Base-by-base conservation (phyloP, 345 rosid genomes). In the Abelmoschus esculentus region DNA sequence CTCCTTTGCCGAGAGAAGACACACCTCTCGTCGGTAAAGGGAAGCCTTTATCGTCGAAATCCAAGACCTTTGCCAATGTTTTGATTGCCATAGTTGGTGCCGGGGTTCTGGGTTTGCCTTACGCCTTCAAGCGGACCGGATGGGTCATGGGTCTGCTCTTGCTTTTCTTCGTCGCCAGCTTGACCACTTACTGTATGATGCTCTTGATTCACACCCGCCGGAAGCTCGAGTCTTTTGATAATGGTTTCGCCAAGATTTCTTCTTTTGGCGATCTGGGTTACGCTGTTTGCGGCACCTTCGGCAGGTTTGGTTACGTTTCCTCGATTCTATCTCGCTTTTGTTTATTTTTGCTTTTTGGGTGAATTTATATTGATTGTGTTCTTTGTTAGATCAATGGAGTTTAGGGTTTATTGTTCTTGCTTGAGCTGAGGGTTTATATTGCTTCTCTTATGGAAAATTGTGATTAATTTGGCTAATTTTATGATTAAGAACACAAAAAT, bases 181-280 rank as follows among this genome's bases (percentile, higher is more conserved):
- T 93, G 61, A 82, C 90, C 66, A 71, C 78, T 56, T 73, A 84
- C 72, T 93, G 92, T 47, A 91, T 93, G 98, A 83, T 89, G 91
- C 92, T 89, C 36, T 78, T 93, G 61, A 86, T 93, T 70, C 11
- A 71, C 56, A 86, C 92, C 65, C 92, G 97, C 72, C 92, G 96
- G 56, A 87, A 83, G 82, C 92, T 89, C 58, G 89, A 83, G 32
- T 73, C 89, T 63, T 17, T 57, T 13, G 67, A 72, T 14, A 42
- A 61, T 17, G 89, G 84, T 17, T 62, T 80, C 78, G 44, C 86
- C 15, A 84, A 75, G 57, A 85, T 89, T 59, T 72, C 75, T 26
- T 93, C 97, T 28, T 90, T 90, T 56, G 97, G 98, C 8, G 97
- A 90, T 72, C 82, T 93, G 70, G 98, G 97, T 6, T 89, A 83